phyloP scores from a whole-genome alignment of 257 asterid species.

The Solanum boliviense region DNA sequence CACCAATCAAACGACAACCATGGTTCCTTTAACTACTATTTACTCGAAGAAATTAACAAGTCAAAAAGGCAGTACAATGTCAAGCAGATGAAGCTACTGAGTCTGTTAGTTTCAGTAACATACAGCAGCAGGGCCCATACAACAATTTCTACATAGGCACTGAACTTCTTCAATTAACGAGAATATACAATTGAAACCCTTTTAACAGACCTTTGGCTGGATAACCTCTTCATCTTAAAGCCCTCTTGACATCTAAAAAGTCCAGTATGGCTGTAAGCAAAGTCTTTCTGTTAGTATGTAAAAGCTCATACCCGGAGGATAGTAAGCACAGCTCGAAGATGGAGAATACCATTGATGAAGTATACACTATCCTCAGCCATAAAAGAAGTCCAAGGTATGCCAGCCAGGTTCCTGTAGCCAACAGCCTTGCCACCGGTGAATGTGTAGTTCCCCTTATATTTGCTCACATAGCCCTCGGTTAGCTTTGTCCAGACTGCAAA shows the following conservation, averaged over 20 bases:
- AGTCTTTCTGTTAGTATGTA: neutral
- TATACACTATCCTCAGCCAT: neutral
- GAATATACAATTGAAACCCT: neutral
- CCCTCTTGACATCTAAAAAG: neutral
- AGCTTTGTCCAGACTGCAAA: conserved; percentile 3
- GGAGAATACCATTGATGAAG: conserved; percentile 8
- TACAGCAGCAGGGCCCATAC: neutral
- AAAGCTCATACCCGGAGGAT: neutral
- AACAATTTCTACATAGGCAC: neutral
- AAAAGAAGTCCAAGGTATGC: conserved; percentile 6
- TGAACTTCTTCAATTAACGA: neutral
- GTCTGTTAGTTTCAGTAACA: neutral
- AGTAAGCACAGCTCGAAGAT: conserved; percentile 10
- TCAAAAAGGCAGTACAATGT: neutral
- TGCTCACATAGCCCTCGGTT: neutral
- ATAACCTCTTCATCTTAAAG: neutral
- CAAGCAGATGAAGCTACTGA: neutral
- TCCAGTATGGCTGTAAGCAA: neutral
- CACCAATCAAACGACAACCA: neutral
- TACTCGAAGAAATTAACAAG: neutral
- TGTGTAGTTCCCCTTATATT: conserved; percentile 6
- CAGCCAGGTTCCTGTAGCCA: conserved; percentile 7
- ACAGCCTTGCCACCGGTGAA: conserved; percentile 6
- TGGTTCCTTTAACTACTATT: neutral
- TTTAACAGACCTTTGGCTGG: neutral